Base-by-base conservation (phyloP, 1,139 yeast genomes). In the Debaryomycetaceae sp. region DNA sequence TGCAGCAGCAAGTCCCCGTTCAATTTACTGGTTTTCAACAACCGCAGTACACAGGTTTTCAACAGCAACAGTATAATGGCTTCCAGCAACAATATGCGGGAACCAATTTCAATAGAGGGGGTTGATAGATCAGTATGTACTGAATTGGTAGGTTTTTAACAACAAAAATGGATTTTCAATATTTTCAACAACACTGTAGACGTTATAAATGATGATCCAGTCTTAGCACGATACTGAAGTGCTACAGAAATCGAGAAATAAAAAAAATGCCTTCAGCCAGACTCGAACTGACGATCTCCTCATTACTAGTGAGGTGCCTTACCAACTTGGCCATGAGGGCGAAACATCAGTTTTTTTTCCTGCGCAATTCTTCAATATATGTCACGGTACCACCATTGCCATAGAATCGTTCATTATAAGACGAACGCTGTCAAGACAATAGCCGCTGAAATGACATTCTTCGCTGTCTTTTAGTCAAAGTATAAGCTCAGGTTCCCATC, bases 271-370 rank as follows among this genome's bases (percentile, higher is more conserved):
- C 84, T 79, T 78, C 83, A 80, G 80, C 81, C 86, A 81, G 87
- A 82, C 73, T 83, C 84, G 88, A 83, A 83, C 88, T 83, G 87
- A 80, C 83, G 89, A 83, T 83, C 89, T 83, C 86, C 82, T 81
- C 88, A 83, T 83, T 83, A 83, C 88, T 83, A 83, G 89, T 83
- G 88, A 81, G 82, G 86, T 85, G 89, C 89, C 88, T 83, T 84
- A 83, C 88, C 89, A 83, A 82, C 88, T 83, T 83, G 88, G 88
- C 85, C 85, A 80, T 78, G 76, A 60, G 63, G 68, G 70, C 70
- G 6, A 35, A 27, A 27, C 20, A 27, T 11, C 31, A 27, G 4
- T 27, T 27, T 2, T 27, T 27, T 27, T 27, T 27, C 4, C 20
- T 17, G 2, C 20, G 20, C 20, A 17, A 17, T 17, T 17, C 20